Conservation (phyloP, 2,329 filamentous ascomycete genomes). For the Cercospora berteroae region DNA sequence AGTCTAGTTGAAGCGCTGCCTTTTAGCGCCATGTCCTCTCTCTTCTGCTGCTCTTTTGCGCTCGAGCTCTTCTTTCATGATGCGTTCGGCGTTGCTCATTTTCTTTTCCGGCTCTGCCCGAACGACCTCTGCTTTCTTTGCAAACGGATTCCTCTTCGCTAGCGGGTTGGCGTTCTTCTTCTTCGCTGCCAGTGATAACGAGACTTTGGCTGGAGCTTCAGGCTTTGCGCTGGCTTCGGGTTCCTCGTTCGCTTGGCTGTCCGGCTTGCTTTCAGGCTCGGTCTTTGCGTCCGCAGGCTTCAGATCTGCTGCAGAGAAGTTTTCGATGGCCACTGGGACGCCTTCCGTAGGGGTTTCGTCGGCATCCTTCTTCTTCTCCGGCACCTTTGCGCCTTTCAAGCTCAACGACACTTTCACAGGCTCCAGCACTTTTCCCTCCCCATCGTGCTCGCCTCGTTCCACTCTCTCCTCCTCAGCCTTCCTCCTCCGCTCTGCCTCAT, state of each 20-base stretch:
- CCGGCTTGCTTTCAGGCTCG: constrained; percentile 7
- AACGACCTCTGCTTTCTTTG: constrained; percentile 61
- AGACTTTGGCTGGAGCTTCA: constrained; percentile 47
- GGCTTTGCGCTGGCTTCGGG: constrained; percentile 27
- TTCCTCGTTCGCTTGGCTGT: constrained; percentile 15
- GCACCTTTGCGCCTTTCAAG: constrained; percentile 31
- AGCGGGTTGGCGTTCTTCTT: constrained; percentile 70
- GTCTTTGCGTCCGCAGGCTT: constrained; percentile 6
- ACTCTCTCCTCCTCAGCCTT: constrained; percentile 39
- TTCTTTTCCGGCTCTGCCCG: constrained; percentile 65
- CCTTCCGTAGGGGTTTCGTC: constrained; percentile 23
- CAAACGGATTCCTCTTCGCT: constrained; percentile 68
- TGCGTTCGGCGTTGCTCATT: constrained; percentile 83
- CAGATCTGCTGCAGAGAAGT: constrained; percentile 31
- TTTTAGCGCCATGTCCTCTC: constrained; percentile 24
- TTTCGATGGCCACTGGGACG: constrained; percentile 32
- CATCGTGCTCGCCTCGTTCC: constrained; percentile 34
- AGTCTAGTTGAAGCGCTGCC: constrained; percentile 19
- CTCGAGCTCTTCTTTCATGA: constrained; percentile 67
- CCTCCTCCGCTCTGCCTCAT: constrained; percentile 49
- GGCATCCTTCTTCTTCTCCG: constrained; percentile 20
- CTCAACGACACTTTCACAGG: constrained; percentile 41
- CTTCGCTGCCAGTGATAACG: constrained; percentile 66
- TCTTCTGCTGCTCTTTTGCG: constrained; percentile 40
- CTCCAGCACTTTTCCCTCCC: constrained; percentile 39